A percentile compares a stretch with the other conserved stretches of the same genome.
These are phyloP conservation scores for Inga laurina DNA, from an alignment of 306 rosid genomes.

Conservation along the genomic window DNA sequence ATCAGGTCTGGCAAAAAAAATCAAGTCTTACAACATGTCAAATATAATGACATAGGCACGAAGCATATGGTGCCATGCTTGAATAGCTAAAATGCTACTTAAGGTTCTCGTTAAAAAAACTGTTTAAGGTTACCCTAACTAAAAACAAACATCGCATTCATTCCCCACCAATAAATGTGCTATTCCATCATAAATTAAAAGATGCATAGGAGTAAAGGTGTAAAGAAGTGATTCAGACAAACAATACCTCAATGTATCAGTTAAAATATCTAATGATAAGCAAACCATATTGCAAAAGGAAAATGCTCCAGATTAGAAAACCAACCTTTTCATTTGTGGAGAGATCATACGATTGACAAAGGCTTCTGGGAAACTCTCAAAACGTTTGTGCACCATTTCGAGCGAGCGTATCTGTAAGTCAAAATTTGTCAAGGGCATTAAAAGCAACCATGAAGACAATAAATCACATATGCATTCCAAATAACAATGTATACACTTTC, in stretches of 20 bases:
- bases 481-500: not conserved
- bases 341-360: constrained; percentile 76
- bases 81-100: not conserved
- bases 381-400: constrained; percentile 97
- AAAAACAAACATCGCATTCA: constrained; percentile 6
- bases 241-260: not conserved
- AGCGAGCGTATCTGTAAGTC: constrained; percentile 85
- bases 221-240: not conserved
- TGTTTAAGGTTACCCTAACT: not conserved
- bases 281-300: not conserved
- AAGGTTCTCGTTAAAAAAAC: not conserved
- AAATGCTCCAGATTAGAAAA: not conserved
- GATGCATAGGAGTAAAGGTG: not conserved
- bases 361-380: constrained; percentile 94
- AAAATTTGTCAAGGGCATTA: constrained; percentile 15
- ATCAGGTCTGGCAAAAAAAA: not conserved
- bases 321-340: constrained; percentile 61
- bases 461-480: not conserved
- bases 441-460: constrained; percentile 17
- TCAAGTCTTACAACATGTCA: constrained; percentile 7
- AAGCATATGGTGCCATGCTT: not conserved
- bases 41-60: not conserved
- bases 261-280: constrained; percentile 15
- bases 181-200: constrained; percentile 13
- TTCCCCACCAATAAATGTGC: not conserved